Evolutionary conservation across 345 rosid genomes (phyloP).

Genomic region (Eutrema japonicum): DNA sequence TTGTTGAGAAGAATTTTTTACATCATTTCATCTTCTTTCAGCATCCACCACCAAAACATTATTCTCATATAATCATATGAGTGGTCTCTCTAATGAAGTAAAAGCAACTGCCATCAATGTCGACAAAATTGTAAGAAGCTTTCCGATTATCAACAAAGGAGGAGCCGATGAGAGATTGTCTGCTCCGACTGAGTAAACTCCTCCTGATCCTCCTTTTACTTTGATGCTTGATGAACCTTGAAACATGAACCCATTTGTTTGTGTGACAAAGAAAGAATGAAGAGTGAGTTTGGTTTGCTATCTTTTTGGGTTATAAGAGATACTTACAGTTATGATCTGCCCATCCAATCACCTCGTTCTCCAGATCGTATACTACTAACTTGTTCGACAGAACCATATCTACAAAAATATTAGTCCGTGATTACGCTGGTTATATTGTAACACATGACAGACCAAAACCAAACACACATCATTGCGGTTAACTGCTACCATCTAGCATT

Average conservation of each 20-base stretch:
- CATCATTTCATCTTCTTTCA: background rate
- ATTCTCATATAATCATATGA: background rate
- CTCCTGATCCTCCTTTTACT: slow-evolving; percentile 57
- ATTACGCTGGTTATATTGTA: background rate
- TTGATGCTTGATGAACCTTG: slow-evolving; percentile 81
- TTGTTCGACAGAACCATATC: slow-evolving; percentile 86
- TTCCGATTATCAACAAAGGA: slow-evolving; percentile 25
- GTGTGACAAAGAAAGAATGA: background rate
- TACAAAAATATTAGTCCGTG: slow-evolving; percentile 38
- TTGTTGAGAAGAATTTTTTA: slow-evolving; percentile 4
- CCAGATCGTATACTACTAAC: slow-evolving; percentile 78
- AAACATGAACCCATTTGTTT: background rate
- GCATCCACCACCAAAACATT: slow-evolving; percentile 18
- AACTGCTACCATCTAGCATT: background rate
- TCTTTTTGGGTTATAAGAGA: background rate
- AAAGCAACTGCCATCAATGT: slow-evolving; percentile 44
- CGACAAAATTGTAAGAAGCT: slow-evolving; percentile 41
- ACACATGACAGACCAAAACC: background rate
- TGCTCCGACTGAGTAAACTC: slow-evolving; percentile 55
- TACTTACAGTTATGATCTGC: slow-evolving; percentile 82
- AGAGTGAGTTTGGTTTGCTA: background rate
- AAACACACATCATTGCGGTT: background rate
- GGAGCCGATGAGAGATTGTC: slow-evolving; percentile 55
- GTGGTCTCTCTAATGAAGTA: slow-evolving; percentile 35
- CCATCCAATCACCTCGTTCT: slow-evolving; percentile 85